These are phyloP conservation scores for Podospora pseudocomata DNA, from an alignment of 495 filamentous ascomycete species.

Conservation along the genomic window DNA sequence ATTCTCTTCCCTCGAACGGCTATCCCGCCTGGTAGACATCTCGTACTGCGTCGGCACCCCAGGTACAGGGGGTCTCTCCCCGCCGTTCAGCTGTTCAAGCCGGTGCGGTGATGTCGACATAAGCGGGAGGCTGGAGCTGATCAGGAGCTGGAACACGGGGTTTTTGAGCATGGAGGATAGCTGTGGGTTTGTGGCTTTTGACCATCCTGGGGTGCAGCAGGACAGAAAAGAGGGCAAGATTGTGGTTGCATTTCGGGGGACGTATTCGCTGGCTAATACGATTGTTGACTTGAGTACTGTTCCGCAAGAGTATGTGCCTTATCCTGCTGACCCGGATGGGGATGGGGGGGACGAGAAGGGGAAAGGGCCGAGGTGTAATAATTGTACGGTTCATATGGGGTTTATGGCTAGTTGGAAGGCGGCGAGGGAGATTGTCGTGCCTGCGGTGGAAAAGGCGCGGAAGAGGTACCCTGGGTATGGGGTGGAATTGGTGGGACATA, in stretches of 20 bases:
- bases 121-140: constrained; percentile 58
- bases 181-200: constrained; percentile 89
- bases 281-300: constrained; percentile 82
- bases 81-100: constrained; percentile 80
- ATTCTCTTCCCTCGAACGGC: constrained; percentile 78
- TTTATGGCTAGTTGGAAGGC: constrained; percentile 81
- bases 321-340: constrained; percentile 48
- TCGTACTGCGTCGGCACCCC: constrained; percentile 77
- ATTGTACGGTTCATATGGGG: constrained; percentile 89
- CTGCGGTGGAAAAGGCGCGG: constrained; percentile 52
- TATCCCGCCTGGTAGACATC: constrained; percentile 87
- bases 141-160: constrained; percentile 87
- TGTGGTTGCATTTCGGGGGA: constrained; percentile 90
- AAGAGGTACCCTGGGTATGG: constrained; percentile 63
- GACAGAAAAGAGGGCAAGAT: constrained; percentile 45
- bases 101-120: constrained; percentile 74
- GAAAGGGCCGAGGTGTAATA: constrained; percentile 52
- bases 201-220: constrained; percentile 44
- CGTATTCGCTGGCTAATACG: constrained; percentile 87
- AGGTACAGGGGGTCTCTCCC: constrained; percentile 61
- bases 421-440: constrained; percentile 61
- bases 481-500: constrained; percentile 81
- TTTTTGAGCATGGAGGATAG: constrained; percentile 73
- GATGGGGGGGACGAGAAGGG: constrained; percentile 2
- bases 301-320: constrained; percentile 87